A percentile compares a stretch with the other conserved stretches of the same genome.
Conservation (phyloP, 768 basidiomycete genomes). For the Ramaria sp. region DNA sequence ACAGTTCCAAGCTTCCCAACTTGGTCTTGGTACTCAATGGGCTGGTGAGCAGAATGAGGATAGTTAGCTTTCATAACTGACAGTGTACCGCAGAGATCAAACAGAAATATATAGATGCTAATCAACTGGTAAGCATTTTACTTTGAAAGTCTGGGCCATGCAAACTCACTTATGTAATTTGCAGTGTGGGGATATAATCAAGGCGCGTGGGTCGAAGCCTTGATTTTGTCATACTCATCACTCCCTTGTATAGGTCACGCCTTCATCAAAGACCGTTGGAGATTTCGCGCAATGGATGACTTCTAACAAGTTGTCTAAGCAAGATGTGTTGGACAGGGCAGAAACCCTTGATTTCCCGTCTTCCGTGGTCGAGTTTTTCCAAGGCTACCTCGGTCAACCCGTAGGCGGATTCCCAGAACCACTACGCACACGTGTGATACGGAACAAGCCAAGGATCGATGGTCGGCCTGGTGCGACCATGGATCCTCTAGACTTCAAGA, state of each 20-base stretch:
- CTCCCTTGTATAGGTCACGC: conserved; percentile 57
- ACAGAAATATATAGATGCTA: conserved; percentile 97
- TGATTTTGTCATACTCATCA: not conserved
- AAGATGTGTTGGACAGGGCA: conserved; percentile 78
- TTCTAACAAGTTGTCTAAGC: conserved; percentile 79
- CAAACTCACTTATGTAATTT: not conserved
- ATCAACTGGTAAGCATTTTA: conserved; percentile 62
- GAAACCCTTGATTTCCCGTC: conserved; percentile 95
- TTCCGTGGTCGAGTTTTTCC: conserved; percentile 97
- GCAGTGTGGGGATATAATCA: conserved; percentile 95
- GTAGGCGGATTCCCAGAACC: conserved; percentile 99
- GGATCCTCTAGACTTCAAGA: conserved; percentile 87
- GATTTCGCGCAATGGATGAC: conserved; percentile 99
- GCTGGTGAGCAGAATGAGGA: conserved; percentile 35
- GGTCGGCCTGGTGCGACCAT: conserved; percentile 85
- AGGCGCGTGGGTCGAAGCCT: conserved; percentile 30
- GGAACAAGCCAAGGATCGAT: conserved; percentile 89
- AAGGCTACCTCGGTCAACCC: conserved; percentile 96
- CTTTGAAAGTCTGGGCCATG: not conserved
- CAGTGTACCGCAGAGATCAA: conserved; percentile 64
- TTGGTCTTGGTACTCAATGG: conserved; percentile 97
- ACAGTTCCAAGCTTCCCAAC: conserved; percentile 96
- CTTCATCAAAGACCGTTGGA: conserved; percentile 97
- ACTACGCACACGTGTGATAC: conserved; percentile 80
- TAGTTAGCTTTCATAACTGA: not conserved